Evolutionary conservation across 2,329 filamentous ascomycete genomes (phyloP).

Genomic region (Nigrospora sphaerica): DNA sequence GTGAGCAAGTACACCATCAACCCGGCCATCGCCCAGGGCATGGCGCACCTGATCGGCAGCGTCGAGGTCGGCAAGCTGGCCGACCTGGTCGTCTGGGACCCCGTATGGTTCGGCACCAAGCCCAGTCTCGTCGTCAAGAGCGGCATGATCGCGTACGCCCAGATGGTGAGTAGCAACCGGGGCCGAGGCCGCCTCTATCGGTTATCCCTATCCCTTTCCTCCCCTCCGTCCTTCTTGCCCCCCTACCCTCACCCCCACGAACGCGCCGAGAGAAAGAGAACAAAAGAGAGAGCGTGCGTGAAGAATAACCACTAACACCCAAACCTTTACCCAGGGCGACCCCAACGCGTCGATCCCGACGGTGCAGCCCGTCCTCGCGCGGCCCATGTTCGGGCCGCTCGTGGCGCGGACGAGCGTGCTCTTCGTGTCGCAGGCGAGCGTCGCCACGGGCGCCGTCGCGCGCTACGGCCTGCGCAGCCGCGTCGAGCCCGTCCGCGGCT

Average conservation of each 20-base stretch:
- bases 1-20: conserved; percentile 96
- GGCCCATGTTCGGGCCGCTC: conserved; percentile 77
- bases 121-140: conserved; percentile 77
- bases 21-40: conserved; percentile 84
- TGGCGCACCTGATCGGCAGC: conserved; percentile 79
- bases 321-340: conserved; percentile 51
- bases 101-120: conserved; percentile 81
- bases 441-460: conserved; percentile 59
- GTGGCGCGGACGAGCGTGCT: conserved; percentile 69
- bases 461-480: conserved; percentile 72
- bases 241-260: not conserved
- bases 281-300: not conserved
- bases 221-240: not conserved
- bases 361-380: conserved; percentile 74
- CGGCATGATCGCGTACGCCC: conserved; percentile 72
- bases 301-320: not conserved
- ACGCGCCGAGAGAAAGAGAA: not conserved
- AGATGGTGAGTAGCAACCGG: conserved; percentile 65
- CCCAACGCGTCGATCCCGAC: conserved; percentile 82
- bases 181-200: not conserved
- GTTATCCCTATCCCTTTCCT: not conserved
- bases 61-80: conserved; percentile 86
- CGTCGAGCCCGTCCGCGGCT: conserved; percentile 71
- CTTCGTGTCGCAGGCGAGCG: conserved; percentile 71
- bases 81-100: conserved; percentile 82